These are phyloP conservation scores for Cephalotrichum gorgonifer DNA, from an alignment of 2,329 filamentous ascomycete genomes.

Conservation along the genomic window DNA sequence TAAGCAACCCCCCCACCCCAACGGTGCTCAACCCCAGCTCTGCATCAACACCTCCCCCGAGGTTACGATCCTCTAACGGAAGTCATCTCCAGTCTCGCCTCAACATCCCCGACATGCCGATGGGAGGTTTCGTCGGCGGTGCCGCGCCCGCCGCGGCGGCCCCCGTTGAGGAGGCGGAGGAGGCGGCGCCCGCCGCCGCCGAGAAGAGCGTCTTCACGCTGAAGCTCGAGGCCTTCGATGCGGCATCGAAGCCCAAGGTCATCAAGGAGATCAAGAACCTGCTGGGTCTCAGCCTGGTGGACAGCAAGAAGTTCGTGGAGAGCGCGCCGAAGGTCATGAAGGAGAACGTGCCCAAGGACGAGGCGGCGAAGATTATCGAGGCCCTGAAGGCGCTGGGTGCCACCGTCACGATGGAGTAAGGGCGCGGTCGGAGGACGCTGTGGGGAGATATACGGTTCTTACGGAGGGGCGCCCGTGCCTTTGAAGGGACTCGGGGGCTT, in stretches of 20 bases:
- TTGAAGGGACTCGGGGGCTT: not conserved
- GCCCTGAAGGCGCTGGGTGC: constrained; percentile 88
- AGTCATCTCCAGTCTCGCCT: constrained; percentile 30
- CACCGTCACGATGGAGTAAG: constrained; percentile 82
- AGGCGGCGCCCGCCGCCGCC: constrained; percentile 73
- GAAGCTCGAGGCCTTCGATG: constrained; percentile 85
- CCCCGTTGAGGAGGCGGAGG: constrained; percentile 71
- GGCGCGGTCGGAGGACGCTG: constrained; percentile 6
- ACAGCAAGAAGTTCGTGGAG: constrained; percentile 99
- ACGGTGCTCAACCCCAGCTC: not conserved
- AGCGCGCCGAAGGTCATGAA: constrained; percentile 97
- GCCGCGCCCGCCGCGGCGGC: constrained; percentile 49
- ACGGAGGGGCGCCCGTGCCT: not conserved
- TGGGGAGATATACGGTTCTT: not conserved
- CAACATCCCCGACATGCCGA: constrained; percentile 95
- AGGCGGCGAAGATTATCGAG: constrained; percentile 96
- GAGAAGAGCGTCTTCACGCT: constrained; percentile 97
- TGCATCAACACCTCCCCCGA: not conserved
- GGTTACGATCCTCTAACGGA: not conserved
- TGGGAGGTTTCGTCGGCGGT: constrained; percentile 77
- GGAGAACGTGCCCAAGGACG: constrained; percentile 97
- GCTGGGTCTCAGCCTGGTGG: constrained; percentile 89
- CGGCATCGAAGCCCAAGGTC: constrained; percentile 87
- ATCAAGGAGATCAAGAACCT: constrained; percentile 99
- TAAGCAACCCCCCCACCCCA: constrained; percentile 25